Percentiles rank a stretch among this genome's conserved stretches.
Conservation (phyloP, 2,329 filamentous ascomycete species). For the Sarocladium brachiariae region DNA sequence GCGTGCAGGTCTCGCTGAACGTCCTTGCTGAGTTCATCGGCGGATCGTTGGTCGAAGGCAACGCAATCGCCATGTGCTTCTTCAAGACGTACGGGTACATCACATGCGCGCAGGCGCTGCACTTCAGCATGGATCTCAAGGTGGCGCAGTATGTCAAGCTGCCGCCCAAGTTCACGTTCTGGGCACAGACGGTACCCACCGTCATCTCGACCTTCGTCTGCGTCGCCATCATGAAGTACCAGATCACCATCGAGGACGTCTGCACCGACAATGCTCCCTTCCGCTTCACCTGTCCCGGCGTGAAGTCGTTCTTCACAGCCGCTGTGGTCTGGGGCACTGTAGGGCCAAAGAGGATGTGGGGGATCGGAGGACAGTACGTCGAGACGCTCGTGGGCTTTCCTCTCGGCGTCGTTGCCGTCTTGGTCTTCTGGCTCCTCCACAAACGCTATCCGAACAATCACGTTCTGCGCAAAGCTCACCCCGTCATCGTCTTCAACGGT, state of each 20-base stretch:
- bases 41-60: constrained; percentile 41
- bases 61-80: constrained; percentile 46
- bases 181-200: constrained; percentile 52
- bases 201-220: constrained; percentile 45
- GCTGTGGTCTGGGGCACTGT: constrained; percentile 50
- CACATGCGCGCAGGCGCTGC: constrained; percentile 42
- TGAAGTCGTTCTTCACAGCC: constrained; percentile 51
- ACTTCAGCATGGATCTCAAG: constrained; percentile 42
- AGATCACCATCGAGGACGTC: constrained; percentile 43
- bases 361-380: constrained; percentile 39
- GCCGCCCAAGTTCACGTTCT: constrained; percentile 52
- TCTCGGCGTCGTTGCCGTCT: constrained; percentile 37
- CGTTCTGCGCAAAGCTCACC: constrained; percentile 38
- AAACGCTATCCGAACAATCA: constrained; percentile 34
- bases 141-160: constrained; percentile 53
- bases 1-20: constrained; percentile 44
- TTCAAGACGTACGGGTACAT: constrained; percentile 47
- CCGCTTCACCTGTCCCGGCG: constrained; percentile 43
- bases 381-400: constrained; percentile 43
- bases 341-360: constrained; percentile 44
- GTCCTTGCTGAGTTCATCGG: constrained; percentile 48
- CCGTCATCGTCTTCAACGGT: constrained; percentile 40
- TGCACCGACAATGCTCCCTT: constrained; percentile 41
- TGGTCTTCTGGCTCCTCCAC: constrained; percentile 32
- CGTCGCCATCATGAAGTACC: constrained; percentile 41